phyloP scores from a whole-genome alignment of 2,329 filamentous ascomycete genomes.

The Diaporthe australafricana region DNA sequence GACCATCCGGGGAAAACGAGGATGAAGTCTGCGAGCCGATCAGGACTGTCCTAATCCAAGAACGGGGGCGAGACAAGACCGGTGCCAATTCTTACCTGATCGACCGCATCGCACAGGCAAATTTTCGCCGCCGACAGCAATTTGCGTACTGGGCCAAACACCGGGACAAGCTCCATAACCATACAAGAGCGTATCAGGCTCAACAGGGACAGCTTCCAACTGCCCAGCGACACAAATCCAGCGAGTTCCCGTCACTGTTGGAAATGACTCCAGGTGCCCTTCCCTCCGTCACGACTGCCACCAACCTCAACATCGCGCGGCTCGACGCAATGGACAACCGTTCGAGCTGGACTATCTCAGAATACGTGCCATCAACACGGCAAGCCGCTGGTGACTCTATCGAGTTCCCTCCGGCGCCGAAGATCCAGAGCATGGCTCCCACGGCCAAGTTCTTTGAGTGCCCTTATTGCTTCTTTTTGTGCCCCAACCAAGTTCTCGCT shows the following conservation, averaged over 20 bases:
- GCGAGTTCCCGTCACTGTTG: not conserved
- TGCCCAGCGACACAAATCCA: not conserved
- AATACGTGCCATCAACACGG: slow-evolving; percentile 14
- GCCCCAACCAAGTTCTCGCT: not conserved
- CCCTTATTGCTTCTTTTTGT: slow-evolving; percentile 23
- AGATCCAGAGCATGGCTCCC: not conserved
- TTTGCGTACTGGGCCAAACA: slow-evolving; percentile 20
- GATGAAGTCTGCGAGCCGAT: slow-evolving; percentile 26
- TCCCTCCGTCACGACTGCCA: slow-evolving; percentile 5
- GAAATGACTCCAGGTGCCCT: not conserved
- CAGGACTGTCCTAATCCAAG: not conserved
- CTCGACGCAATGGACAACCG: not conserved
- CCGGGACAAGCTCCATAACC: slow-evolving; percentile 13
- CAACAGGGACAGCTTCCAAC: not conserved
- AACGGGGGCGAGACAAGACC: not conserved
- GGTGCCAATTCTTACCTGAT: slow-evolving; percentile 1
- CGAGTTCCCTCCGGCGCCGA: slow-evolving; percentile 7
- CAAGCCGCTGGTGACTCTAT: not conserved
- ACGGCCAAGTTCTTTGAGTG: slow-evolving; percentile 6
- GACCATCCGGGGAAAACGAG: not conserved
- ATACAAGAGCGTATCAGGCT: not conserved
- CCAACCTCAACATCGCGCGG: not conserved
- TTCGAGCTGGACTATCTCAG: not conserved
- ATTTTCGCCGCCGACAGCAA: slow-evolving; percentile 14
- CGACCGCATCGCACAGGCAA: slow-evolving; percentile 8